A percentile compares a stretch with the other conserved stretches of the same genome.
These are phyloP conservation scores for Tylopilus rubrobrunneus DNA, from an alignment of 768 basidiomycete species.

Conservation along the genomic window DNA sequence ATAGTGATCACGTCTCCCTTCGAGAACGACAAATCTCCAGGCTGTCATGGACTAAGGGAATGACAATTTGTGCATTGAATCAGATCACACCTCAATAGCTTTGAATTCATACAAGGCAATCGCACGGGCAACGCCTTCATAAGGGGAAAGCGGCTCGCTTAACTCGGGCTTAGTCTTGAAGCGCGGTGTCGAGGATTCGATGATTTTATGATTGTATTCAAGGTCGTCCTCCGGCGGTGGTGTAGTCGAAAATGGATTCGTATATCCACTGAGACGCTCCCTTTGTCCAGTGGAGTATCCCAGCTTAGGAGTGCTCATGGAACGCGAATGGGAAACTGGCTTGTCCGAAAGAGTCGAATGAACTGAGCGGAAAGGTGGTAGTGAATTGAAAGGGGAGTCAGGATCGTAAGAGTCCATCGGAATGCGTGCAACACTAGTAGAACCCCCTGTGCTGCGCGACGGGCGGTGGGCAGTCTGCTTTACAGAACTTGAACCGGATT, in stretches of 20 bases:
- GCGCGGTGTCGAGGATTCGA: conserved; percentile 24
- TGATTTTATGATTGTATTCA: conserved; percentile 7
- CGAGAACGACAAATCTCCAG: conserved; percentile 69
- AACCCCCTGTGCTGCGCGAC: conserved; percentile 16
- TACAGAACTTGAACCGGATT: conserved; percentile 39
- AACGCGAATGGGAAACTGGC: conserved; percentile 31
- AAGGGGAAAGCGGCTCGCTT: conserved; percentile 42
- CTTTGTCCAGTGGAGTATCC: conserved; percentile 12
- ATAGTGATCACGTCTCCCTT: conserved; percentile 74
- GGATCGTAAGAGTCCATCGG: conserved; percentile 30
- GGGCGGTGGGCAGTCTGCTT: conserved; percentile 25
- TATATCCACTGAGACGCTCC: conserved; percentile 7
- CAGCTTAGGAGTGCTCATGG: conserved; percentile 28
- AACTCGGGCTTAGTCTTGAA: conserved; percentile 51
- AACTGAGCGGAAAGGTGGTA: conserved; percentile 32
- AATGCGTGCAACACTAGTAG: conserved; percentile 2
- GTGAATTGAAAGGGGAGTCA: conserved; percentile 33
- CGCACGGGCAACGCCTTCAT: conserved; percentile 65
- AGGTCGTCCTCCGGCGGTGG: conserved; percentile 21
- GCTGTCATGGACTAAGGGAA: conserved; percentile 35
- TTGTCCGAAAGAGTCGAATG: conserved; percentile 33
- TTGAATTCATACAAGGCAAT: conserved; percentile 73
- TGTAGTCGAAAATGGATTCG: conserved; percentile 27
- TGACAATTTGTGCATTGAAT: background rate
- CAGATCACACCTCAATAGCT: conserved; percentile 58